These are phyloP conservation scores for Clarireedia homoeocarpa DNA, from an alignment of 2,329 filamentous ascomycete species.

Conservation along the genomic window DNA sequence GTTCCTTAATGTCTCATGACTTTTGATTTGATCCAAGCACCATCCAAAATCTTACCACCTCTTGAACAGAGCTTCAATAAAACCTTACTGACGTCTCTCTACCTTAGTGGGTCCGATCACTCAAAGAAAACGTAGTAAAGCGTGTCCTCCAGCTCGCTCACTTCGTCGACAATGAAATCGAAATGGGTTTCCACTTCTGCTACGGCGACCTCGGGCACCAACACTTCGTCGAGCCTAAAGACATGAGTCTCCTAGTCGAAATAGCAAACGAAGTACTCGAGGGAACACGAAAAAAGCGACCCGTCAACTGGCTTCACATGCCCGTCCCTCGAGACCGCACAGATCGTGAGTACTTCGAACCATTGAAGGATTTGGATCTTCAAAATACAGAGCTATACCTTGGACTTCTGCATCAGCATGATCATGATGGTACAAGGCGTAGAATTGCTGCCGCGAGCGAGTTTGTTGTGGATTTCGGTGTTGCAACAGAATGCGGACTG, in stretches of 20 bases:
- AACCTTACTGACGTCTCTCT: background rate
- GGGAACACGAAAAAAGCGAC: conserved; percentile 21
- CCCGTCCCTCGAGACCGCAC: conserved; percentile 35
- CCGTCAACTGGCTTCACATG: conserved; percentile 36
- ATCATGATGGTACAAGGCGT: conserved; percentile 32
- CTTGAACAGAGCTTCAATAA: background rate
- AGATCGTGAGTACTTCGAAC: conserved; percentile 33
- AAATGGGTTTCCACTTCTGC: conserved; percentile 39
- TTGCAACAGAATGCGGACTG: conserved; percentile 36
- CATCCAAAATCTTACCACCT: background rate
- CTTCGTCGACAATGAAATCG: conserved; percentile 30
- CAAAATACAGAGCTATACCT: conserved; percentile 32
- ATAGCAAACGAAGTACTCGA: conserved; percentile 29
- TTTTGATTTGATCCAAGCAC: background rate
- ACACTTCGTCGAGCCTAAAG: conserved; percentile 37
- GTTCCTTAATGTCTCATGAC: conserved; percentile 22
- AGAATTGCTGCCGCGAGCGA: conserved; percentile 32
- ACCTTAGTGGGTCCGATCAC: conserved; percentile 9
- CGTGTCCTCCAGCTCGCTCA: conserved; percentile 28
- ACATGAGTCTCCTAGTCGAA: conserved; percentile 29
- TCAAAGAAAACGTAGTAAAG: conserved; percentile 30
- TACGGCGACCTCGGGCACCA: conserved; percentile 38
- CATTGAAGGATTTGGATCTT: conserved; percentile 30
- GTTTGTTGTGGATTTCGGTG: conserved; percentile 30
- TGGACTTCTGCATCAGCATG: conserved; percentile 34